Base-by-base conservation (phyloP, 2,329 filamentous ascomycete species). In the Botryotinia convoluta region DNA sequence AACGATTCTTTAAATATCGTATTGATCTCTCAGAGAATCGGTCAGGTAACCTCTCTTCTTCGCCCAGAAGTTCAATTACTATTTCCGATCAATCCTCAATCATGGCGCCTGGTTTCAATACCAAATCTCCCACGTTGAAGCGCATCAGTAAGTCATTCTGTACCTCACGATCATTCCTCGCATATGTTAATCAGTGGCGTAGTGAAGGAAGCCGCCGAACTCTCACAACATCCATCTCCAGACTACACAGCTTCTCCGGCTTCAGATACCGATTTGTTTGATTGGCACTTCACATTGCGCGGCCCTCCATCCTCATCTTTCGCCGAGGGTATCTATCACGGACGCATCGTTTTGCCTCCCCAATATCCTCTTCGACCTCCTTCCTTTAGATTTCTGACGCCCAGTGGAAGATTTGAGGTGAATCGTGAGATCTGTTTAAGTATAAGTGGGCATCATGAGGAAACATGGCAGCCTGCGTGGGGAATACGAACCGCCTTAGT, bases 391-490 rank as follows among this genome's bases (percentile, higher is more conserved):
- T 98, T 99, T 85, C 87, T 94, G 10, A 98, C 96, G 0, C 94
- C 96, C 0, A 93, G 90, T 39, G 96, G 95, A 71, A 90, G 96
- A 75, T 99, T 99, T 83, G 96, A 98, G 83, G 91, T 94, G 72
- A 99, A 99, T 82, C 90, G 96, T 77, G 95, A 98, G 85, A 98
- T 99, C 78, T 99, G 96, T 81, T 89, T 99, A 26, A 93, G 90
- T 79, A 99, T 98, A 79, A 93, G 90, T 70, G 95, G 95, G 3
- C 95, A 98, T 83, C 96, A 99, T 83, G 96, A 98, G 82, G 96
- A 98, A 85, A 97, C 93, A 26, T 99, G 96, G 96, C 95, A 98
- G 86, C 96, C 96, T 0, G 96, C 96, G 0, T 99, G 96, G 96
- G 96, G 96, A 0, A 92, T 99, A 16, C 88, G 96, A 74, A 98